phyloP scores from a whole-genome alignment of 139 green algal species.

The Haematococcus lacustris region DNA sequence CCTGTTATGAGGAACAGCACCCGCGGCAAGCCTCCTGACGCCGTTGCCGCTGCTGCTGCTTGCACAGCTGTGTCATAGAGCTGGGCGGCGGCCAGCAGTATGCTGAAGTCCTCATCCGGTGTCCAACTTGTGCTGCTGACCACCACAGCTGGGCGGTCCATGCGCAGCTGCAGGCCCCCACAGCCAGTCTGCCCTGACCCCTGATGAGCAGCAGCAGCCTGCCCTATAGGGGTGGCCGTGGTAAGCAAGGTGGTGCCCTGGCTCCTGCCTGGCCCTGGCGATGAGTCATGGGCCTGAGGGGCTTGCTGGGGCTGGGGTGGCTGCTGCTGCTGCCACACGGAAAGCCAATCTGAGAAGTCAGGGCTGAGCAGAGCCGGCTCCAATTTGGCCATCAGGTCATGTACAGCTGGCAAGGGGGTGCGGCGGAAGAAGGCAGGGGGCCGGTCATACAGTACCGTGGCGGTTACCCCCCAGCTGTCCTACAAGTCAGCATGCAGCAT shows the following conservation, averaged over 20 bases:
- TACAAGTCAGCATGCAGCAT: too few species aligned
- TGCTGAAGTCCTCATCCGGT: constrained; percentile 91
- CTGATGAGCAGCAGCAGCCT: not conserved
- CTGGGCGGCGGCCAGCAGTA: constrained; percentile 72
- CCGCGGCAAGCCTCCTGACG: constrained; percentile 28
- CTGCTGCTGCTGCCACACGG: not conserved
- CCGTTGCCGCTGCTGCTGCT: not conserved
- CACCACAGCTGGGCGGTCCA: constrained; percentile 67
- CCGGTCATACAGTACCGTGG: constrained; percentile 84
- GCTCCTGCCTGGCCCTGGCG: constrained; percentile 4
- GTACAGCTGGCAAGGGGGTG: constrained; percentile 9
- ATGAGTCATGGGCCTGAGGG: not conserved
- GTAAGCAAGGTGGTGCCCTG: not conserved
- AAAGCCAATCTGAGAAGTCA: constrained; percentile 19
- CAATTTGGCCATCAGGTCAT: constrained; percentile 21
- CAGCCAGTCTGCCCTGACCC: not conserved
- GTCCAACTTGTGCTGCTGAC: constrained; percentile 97
- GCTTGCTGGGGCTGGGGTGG: not conserved
- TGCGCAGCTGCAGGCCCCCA: constrained; percentile 2
- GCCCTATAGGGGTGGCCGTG: not conserved
- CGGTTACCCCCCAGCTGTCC: constrained; percentile 57
- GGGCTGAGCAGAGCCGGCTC: not conserved
- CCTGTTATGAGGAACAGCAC: constrained; percentile 65
- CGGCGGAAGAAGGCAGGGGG: constrained; percentile 68
- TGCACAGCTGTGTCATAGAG: constrained; percentile 21